Percentiles rank a stretch among this genome's conserved stretches.
These are phyloP conservation scores for Eucalyptus shirleyi DNA, from an alignment of 345 rosid species.

Conservation along the genomic window DNA sequence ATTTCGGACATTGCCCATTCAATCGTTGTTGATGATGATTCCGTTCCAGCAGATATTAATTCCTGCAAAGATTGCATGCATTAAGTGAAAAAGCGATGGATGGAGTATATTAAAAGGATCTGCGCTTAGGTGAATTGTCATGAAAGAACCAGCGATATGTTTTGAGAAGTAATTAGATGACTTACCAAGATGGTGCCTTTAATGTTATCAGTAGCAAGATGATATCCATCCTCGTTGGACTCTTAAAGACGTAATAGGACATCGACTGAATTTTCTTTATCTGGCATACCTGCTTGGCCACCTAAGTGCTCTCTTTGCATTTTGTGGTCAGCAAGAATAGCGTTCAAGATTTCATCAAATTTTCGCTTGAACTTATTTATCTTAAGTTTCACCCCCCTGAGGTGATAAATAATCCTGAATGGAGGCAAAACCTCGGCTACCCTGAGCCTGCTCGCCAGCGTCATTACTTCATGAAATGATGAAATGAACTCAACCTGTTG, in stretches of 20 bases:
- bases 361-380: too few relatives aligned
- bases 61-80: neutral
- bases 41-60: too few relatives aligned
- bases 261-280: neutral
- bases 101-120: neutral
- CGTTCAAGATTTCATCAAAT: neutral
- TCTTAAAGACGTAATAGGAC: neutral
- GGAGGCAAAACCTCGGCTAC: neutral
- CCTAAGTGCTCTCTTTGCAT: neutral
- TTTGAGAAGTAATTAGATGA: too few relatives aligned
- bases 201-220: neutral
- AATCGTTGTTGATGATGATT: neutral
- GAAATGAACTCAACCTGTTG: neutral
- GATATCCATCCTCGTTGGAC: neutral
- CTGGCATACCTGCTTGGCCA: neutral
- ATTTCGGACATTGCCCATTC: conserved; percentile 16
- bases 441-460: neutral
- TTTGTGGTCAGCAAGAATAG: neutral
- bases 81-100: too few relatives aligned
- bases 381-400: neutral
- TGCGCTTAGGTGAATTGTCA: neutral
- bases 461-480: neutral
- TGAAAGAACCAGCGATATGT: neutral
- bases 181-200: neutral
- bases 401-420: neutral